Evolutionary conservation across 139 green algal species (phyloP).

Genomic region (Micractinium conductrix): DNA sequence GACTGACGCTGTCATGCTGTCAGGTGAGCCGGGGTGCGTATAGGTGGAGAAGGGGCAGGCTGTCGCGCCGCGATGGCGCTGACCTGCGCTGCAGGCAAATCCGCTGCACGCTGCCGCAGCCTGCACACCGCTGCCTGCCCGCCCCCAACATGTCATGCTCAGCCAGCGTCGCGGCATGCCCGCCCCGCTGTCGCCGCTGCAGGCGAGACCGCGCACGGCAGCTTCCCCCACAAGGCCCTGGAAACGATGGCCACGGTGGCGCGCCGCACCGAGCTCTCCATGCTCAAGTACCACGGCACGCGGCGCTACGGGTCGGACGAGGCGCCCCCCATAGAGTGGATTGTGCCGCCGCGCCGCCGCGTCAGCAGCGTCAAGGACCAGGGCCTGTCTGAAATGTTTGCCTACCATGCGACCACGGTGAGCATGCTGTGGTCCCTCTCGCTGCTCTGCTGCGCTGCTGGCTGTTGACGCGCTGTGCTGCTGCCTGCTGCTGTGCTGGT

Average conservation of each 20-base stretch:
- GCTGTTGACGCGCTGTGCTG: no score
- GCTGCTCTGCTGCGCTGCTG: no score
- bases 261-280: conserved; percentile 65
- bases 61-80: not conserved
- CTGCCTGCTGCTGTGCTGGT: not conserved
- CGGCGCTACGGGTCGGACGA: conserved; percentile 74
- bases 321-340: conserved; percentile 75
- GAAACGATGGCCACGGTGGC: conserved; percentile 73
- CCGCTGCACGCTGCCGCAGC: no score
- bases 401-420: conserved; percentile 80
- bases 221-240: conserved; percentile 70
- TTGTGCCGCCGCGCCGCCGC: conserved; percentile 48
- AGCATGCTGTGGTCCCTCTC: not conserved
- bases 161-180: no score
- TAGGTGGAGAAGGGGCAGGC: not conserved
- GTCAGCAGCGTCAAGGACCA: conserved; percentile 35
- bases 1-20: conserved; percentile 80
- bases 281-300: conserved; percentile 67
- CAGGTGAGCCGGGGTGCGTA: conserved; percentile 52
- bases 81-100: not conserved
- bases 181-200: not conserved
- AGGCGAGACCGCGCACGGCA: conserved; percentile 80
- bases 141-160: no score
- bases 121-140: no score
- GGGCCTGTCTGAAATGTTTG: conserved; percentile 83